Evolutionary conservation across 176 grass and related monocot genomes (phyloP), one percentile per base, ranked within the genome.

Genomic region (Cenchrus fungigraminus): DNA sequence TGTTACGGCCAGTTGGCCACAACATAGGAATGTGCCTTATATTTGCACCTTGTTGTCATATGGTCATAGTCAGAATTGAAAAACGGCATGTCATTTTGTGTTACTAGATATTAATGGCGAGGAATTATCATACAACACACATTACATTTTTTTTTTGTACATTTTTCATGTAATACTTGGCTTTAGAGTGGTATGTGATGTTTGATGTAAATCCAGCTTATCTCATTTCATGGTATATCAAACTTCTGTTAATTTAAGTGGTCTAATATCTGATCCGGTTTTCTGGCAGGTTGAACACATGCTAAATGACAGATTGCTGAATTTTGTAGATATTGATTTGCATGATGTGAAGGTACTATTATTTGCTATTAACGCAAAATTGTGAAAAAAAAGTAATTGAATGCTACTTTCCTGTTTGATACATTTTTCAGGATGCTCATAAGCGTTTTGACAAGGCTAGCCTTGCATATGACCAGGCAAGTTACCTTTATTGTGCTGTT

Each of bases 401-500:
- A 73, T 72, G 58, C 57, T 58, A 55, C 44, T 85, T 69, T 82
- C 65, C 58, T 76, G 71, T 76, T 80, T 84, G 22, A 81, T 83
- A 49, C 49, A 63, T 92, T 77, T 83, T 75, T 71, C 83, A 99
- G 97, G 97, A 92, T 88, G 90, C 93, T 68, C 88, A 81, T 53
- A 95, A 96, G 59, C 89, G 84, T 69, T 96, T 99, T 70, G 97
- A 99, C 79, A 99, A 96, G 89, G 97, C 97, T 88, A 91, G 91
- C 82, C 69, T 94, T 40, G 69, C 89, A 37, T 99, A 99, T 94
- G 97, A 99, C 79, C 94, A 96, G 91, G 97, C 89, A 85, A 81
- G 66, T 88, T 82, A 47, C 77, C 37, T 71, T 62, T 20, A 52
- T 68, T 15, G 45, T 17, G 37, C 42, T 25, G 34, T 70, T 81